Evolutionary conservation across 495 filamentous ascomycete genomes (phyloP).

Genomic region (Hyaloscypha variabilis): DNA sequence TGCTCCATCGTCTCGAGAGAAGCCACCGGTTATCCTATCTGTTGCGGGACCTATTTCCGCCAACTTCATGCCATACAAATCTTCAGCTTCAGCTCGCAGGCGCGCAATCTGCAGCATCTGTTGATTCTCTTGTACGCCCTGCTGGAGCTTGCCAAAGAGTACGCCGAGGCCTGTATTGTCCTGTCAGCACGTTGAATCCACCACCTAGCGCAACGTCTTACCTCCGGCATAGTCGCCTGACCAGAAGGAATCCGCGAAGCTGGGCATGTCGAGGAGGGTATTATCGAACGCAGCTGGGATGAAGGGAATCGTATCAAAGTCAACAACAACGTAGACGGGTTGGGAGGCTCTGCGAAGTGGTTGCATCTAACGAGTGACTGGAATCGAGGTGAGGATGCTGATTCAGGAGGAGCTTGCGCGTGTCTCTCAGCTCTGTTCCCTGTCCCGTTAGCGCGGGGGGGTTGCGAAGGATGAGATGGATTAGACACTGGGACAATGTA

Average conservation of each 20-base stretch:
- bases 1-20: conserved; percentile 91
- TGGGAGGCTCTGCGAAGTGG: not conserved
- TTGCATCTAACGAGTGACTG: conserved; percentile 13
- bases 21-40: conserved; percentile 82
- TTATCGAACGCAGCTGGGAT: conserved; percentile 9
- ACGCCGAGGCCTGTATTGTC: conserved; percentile 74
- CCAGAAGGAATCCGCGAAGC: conserved; percentile 95
- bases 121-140: conserved; percentile 92
- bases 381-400: not conserved
- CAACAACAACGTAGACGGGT: not conserved
- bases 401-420: conserved; percentile 8
- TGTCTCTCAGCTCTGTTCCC: conserved; percentile 12
- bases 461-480: not conserved
- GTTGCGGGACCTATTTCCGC: conserved; percentile 82
- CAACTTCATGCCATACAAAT: conserved; percentile 79
- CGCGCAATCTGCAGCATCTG: conserved; percentile 89
- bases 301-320: conserved; percentile 4
- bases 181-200: conserved; percentile 16
- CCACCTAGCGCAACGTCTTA: not conserved
- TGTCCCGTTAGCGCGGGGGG: conserved; percentile 3
- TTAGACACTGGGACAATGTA: not conserved
- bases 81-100: conserved; percentile 95
- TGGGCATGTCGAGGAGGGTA: conserved; percentile 58
- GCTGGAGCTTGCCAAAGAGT: conserved; percentile 94
- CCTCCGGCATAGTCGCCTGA: conserved; percentile 63